Percentiles rank a stretch among this genome's conserved stretches.
These are phyloP conservation scores for Pezicula rhizophila DNA, from an alignment of 2,329 filamentous ascomycete species.

Conservation along the genomic window DNA sequence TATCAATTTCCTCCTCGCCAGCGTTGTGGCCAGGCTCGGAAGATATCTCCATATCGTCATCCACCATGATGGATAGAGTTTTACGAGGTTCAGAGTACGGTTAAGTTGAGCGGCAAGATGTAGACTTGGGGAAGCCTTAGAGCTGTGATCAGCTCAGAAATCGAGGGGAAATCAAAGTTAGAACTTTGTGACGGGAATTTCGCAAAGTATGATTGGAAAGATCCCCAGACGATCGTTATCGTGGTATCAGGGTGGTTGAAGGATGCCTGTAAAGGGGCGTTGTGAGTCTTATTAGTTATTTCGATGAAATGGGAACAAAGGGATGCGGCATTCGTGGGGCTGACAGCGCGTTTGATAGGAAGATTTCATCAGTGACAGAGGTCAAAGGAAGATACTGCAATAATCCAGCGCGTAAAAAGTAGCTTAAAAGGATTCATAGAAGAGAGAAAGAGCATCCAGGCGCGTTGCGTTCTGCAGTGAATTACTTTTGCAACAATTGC, in stretches of 20 bases:
- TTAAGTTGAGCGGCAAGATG: not conserved
- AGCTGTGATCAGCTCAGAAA: too few species aligned
- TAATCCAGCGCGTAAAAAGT: not conserved
- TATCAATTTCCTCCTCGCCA: conserved; percentile 46
- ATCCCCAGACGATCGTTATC: too few species aligned
- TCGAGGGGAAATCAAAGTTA: too few species aligned
- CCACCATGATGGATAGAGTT: conserved; percentile 23
- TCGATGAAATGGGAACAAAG: too few species aligned
- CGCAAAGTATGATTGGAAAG: too few species aligned
- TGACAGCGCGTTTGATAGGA: not conserved
- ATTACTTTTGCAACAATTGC: too few species aligned
- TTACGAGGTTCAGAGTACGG: not conserved
- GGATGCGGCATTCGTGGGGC: not conserved
- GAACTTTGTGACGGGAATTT: too few species aligned
- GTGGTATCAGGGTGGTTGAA: too few species aligned
- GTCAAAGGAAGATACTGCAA: too few species aligned
- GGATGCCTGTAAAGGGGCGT: not conserved
- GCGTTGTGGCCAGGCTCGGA: conserved; percentile 33
- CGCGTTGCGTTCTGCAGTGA: too few species aligned
- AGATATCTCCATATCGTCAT: conserved; percentile 49
- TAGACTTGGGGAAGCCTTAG: not conserved
- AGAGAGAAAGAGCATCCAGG: too few species aligned
- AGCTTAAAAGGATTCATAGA: not conserved
- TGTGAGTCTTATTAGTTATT: too few species aligned
- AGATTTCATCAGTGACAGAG: not conserved